These are phyloP conservation scores for Brasilioporus rufonigricans DNA, from an alignment of 768 basidiomycete species.

Conservation along the genomic window DNA sequence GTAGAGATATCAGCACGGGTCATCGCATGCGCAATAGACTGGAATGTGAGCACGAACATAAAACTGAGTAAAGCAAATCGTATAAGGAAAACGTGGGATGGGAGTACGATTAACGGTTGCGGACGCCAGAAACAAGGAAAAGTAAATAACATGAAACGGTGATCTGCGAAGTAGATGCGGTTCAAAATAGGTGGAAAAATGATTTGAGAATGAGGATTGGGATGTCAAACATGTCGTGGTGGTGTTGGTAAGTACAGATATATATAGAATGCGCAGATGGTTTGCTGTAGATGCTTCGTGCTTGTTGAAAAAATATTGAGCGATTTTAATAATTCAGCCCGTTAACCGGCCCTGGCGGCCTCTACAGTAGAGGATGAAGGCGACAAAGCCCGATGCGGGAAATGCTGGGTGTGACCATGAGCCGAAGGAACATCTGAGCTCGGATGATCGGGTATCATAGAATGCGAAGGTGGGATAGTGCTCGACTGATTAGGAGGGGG, in stretches of 20 bases:
- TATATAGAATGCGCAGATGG: constrained; percentile 40
- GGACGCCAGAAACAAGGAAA: constrained; percentile 15
- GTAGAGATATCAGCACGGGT: constrained; percentile 32
- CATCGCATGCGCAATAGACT: constrained; percentile 30
- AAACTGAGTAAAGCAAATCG: constrained; percentile 13
- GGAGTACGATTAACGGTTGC: constrained; percentile 33
- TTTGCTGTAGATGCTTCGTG: constrained; percentile 40
- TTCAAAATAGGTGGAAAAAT: constrained; percentile 20
- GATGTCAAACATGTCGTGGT: constrained; percentile 35
- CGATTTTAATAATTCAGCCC: constrained; percentile 37
- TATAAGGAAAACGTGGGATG: constrained; percentile 16
- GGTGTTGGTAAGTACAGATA: constrained; percentile 38
- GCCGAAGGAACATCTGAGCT: constrained; percentile 28
- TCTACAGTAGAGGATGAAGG: constrained; percentile 39
- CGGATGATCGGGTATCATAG: constrained; percentile 36
- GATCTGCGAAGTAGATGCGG: constrained; percentile 29
- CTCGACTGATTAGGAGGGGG: constrained; percentile 29
- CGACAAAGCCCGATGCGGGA: constrained; percentile 38
- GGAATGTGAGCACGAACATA: constrained; percentile 21
- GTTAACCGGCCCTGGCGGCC: constrained; percentile 40
- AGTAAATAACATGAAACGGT: constrained; percentile 31
- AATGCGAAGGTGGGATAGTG: constrained; percentile 30
- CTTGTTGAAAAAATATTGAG: constrained; percentile 37
- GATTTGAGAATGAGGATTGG: constrained; percentile 28
- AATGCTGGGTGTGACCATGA: constrained; percentile 38